Evolutionary conservation across 176 grass and related monocot genomes (phyloP).

Genomic region (Carex parvula): DNA sequence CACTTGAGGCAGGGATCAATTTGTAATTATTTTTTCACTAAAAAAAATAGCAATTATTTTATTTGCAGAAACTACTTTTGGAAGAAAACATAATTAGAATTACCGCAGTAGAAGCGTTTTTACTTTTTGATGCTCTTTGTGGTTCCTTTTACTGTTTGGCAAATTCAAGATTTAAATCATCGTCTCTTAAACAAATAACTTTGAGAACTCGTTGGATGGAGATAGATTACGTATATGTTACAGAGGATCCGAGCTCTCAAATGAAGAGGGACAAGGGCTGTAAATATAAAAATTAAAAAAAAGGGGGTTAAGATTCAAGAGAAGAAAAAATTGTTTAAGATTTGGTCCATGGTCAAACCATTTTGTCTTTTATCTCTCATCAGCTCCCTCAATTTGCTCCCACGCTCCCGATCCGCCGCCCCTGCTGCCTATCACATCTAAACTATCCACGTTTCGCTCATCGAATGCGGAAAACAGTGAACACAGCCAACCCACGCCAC

Average conservation of each 20-base stretch:
- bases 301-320: not conserved
- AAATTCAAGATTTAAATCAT: no score
- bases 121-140: no score
- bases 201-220: no score
- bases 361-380: not conserved
- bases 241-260: not conserved
- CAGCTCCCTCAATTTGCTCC: not conserved
- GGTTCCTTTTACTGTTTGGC: no score
- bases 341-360: not conserved
- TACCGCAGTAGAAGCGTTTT: no score
- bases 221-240: not conserved
- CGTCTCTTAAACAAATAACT: no score
- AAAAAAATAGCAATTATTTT: no score
- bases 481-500: not conserved
- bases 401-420: slow-evolving; percentile 13
- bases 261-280: not conserved
- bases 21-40: no score
- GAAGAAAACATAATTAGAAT: no score
- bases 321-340: not conserved
- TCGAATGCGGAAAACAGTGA: not conserved
- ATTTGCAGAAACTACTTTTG: no score
- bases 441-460: not conserved
- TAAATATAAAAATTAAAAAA: not conserved
- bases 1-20: not conserved
- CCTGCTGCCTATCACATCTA: not conserved